A percentile compares a stretch with the other conserved stretches of the same genome.
These are phyloP conservation scores for Talinum fruticosum DNA, from an alignment of 148 eudicot genomes.

Conservation along the genomic window DNA sequence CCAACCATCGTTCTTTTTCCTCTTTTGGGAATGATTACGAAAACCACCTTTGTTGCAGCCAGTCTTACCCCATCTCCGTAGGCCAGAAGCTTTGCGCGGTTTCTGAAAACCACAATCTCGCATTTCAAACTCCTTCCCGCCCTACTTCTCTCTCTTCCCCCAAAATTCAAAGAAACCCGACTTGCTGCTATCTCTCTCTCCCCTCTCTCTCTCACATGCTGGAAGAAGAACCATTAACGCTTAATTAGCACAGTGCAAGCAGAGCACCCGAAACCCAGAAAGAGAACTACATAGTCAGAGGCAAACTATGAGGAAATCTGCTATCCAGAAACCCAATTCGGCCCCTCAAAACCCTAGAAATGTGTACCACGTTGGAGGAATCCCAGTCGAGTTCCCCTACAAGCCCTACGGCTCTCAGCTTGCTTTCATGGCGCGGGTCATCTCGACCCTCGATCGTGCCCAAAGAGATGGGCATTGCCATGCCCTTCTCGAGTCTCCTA, in stretches of 20 bases:
- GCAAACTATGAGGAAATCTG: background rate
- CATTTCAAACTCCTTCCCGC: background rate
- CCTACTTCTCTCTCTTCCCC: background rate
- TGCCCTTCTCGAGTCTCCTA: constrained; percentile 90
- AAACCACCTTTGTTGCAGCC: background rate
- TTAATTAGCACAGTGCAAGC: background rate
- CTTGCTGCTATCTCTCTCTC: background rate
- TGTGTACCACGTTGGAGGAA: constrained; percentile 66
- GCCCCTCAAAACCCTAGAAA: constrained; percentile 27
- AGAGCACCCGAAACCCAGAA: background rate
- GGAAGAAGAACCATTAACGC: background rate
- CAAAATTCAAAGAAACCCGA: background rate
- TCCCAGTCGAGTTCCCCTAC: constrained; percentile 86
- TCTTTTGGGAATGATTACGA: too few species aligned
- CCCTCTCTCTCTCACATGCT: background rate
- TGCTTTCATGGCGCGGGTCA: constrained; percentile 89
- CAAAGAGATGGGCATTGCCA: constrained; percentile 73
- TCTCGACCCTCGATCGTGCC: constrained; percentile 80
- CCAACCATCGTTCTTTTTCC: too few species aligned
- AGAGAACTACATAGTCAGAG: background rate
- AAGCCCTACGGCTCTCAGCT: constrained; percentile 87
- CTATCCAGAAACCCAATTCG: background rate
- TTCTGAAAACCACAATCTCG: background rate
- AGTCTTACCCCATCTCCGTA: background rate
- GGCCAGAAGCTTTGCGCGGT: background rate